A percentile compares a stretch with the other conserved stretches of the same genome.
Conservation (phyloP, 768 basidiomycete species). For the Boletus subcaerulescens region DNA sequence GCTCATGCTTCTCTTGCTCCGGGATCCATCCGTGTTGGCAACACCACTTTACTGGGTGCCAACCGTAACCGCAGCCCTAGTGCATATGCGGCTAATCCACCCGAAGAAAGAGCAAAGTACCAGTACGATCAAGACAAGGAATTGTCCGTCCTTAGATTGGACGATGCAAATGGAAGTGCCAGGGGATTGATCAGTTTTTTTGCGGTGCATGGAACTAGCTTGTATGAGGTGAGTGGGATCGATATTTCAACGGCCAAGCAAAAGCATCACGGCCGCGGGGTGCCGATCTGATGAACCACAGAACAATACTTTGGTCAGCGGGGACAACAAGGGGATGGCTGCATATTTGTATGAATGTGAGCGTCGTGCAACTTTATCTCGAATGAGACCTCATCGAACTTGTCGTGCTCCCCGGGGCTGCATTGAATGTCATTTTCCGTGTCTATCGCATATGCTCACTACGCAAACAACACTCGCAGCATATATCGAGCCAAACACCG, state of each 20-base stretch:
- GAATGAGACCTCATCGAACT: neutral
- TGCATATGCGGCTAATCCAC: conserved; percentile 75
- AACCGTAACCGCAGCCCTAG: conserved; percentile 75
- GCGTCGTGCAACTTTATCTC: conserved; percentile 9
- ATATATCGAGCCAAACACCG: conserved; percentile 55
- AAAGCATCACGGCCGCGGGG: neutral
- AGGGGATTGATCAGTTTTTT: conserved; percentile 73
- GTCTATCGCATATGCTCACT: too few species aligned
- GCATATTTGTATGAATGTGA: conserved; percentile 73
- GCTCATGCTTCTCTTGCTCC: conserved; percentile 62
- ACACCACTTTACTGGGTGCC: conserved; percentile 63
- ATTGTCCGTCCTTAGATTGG: conserved; percentile 64
- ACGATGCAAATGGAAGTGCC: conserved; percentile 53
- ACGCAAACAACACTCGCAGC: conserved; percentile 34
- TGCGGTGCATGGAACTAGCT: conserved; percentile 75
- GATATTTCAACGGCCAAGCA: neutral
- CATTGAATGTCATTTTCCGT: too few species aligned
- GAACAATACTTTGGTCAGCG: conserved; percentile 82
- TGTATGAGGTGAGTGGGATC: conserved; percentile 56
- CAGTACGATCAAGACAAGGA: conserved; percentile 73
- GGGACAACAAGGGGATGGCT: conserved; percentile 86
- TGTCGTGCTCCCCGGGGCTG: neutral
- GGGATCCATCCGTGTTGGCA: conserved; percentile 62
- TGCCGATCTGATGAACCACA: conserved; percentile 23
- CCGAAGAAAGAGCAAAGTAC: conserved; percentile 63